phyloP scores from a whole-genome alignment of 73 alveolate species.

The Paramecium sexaurelia region DNA sequence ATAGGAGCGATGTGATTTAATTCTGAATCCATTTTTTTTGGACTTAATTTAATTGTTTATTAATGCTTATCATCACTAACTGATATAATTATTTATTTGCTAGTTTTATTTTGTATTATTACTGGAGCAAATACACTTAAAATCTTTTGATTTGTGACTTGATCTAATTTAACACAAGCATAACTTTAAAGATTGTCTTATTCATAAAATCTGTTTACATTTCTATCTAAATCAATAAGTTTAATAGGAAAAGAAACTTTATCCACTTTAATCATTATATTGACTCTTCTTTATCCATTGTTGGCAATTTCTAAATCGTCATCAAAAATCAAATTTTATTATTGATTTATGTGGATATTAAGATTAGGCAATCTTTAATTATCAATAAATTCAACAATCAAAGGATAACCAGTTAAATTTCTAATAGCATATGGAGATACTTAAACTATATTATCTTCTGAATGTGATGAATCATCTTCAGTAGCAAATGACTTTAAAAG shows the following conservation, averaged over 20 bases:
- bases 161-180: background rate
- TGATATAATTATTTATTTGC: background rate
- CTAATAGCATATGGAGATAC: constrained; percentile 63
- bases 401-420: constrained; percentile 34
- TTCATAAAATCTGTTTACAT: background rate
- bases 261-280: background rate
- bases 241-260: background rate
- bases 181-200: background rate
- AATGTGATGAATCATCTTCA: background rate
- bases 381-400: background rate
- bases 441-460: background rate
- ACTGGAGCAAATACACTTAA: background rate
- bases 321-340: background rate
- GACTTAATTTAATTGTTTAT: background rate
- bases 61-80: background rate
- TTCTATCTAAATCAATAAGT: background rate
- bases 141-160: background rate
- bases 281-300: background rate
- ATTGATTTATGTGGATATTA: background rate
- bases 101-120: background rate
- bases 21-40: background rate
- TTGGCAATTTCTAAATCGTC: background rate
- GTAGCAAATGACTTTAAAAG: background rate
- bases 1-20: background rate
- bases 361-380: background rate